Conservation (phyloP, 805 yeast species). For the Wickerhamiella galacta region DNA sequence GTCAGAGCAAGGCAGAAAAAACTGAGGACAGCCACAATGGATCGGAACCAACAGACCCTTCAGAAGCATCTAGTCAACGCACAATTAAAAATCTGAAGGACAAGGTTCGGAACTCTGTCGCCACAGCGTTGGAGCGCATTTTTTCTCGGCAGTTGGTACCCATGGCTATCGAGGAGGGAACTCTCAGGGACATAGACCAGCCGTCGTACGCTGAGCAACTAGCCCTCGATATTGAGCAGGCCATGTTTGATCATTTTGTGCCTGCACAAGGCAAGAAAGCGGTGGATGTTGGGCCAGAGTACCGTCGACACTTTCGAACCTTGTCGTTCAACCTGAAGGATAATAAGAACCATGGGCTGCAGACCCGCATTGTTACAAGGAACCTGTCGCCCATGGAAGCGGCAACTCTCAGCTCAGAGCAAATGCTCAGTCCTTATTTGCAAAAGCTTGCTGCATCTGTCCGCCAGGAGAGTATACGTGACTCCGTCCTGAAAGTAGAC, state of each 20-base stretch:
- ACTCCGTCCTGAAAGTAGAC: constrained; percentile 46
- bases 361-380: constrained; percentile 39
- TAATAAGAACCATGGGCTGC: constrained; percentile 37
- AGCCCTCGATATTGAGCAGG: constrained; percentile 36
- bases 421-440: constrained; percentile 62
- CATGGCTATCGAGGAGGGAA: constrained; percentile 16
- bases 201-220: constrained; percentile 23
- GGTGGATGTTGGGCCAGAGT: constrained; percentile 27
- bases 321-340: constrained; percentile 43
- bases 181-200: constrained; percentile 17
- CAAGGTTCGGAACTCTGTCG: constrained; percentile 35
- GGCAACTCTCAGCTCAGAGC: constrained; percentile 51
- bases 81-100: constrained; percentile 4
- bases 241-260: constrained; percentile 28
- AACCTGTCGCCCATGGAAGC: constrained; percentile 39
- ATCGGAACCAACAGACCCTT: background rate
- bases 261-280: constrained; percentile 10
- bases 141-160: constrained; percentile 27
- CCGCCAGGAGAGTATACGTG: constrained; percentile 48
- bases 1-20: background rate
- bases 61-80: background rate
- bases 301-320: constrained; percentile 54
- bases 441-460: constrained; percentile 55
- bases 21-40: background rate
- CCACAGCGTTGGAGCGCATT: constrained; percentile 31